Evolutionary conservation across 352 stramenopile genomes (phyloP), one percentile per base, ranked within the genome.

Genomic region (Blastocystis sp.): DNA sequence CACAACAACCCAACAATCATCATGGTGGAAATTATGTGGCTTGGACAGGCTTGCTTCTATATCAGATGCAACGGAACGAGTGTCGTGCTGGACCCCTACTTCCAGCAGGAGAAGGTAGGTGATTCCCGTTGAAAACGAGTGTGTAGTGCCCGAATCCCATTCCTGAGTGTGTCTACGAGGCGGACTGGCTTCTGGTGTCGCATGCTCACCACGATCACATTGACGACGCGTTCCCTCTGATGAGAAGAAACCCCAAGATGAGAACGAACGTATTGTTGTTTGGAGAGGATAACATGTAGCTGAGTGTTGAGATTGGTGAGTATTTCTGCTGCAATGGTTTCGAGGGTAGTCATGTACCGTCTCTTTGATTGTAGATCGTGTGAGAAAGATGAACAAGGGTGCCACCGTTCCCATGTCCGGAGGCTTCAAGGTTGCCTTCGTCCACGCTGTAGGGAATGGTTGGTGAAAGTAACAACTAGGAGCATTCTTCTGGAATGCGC

Each of bases 21-120:
- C 57, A 85, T 85, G 75, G 63, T 76, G 63, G 75, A 85, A 38
- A 85, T 85, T 85, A 76, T 85, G 57, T 85, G 75, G 75, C 63
- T 85, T n/a, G 75, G 75, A 49, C 75, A 85, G 48, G 75, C 75
- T 38, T 72, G 57, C 42, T 85, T 85, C 63, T 85, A 85, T 42
- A 85, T 85, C 48, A 34, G 63, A 38, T 76, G 57, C 49, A 76
- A 85, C 29, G 75, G 75, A 56, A 76, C 63, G 38, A 76, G 57
- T 75, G 46, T 85, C 27, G 57, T 85, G 24, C 40, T 85, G 27
- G 75, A 85, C 59, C 75, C 75, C 36, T 81, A 81, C 51, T 81
- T 81, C 69, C 69, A 81, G 53, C 69, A 81, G 34, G 69, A 81
- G 69, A 81, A 81, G 69, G 69, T 81, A 18, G 0, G n/a, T 4